Evolutionary conservation across 139 green algal genomes (phyloP).

Genomic region (Spirogloea muscicola): DNA sequence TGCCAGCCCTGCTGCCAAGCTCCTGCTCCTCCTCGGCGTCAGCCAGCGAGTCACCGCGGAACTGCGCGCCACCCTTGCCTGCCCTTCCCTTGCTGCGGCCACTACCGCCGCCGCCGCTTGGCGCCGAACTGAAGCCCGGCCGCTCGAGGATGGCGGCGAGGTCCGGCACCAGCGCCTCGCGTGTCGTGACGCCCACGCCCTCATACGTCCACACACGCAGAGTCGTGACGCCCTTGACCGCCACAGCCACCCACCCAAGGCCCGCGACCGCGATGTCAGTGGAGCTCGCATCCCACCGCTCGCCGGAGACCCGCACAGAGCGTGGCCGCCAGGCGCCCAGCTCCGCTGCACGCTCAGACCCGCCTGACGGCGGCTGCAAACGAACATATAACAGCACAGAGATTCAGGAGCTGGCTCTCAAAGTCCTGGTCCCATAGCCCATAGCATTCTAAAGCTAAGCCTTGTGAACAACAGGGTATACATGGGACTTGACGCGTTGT

Average conservation of each 20-base stretch:
- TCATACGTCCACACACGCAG: slow-evolving; percentile 77
- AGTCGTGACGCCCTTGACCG: slow-evolving; percentile 61
- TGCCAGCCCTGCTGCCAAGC: not conserved
- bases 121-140: slow-evolving; percentile 67
- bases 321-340: slow-evolving; percentile 52
- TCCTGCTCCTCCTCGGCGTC: not conserved
- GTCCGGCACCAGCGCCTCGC: slow-evolving; percentile 79
- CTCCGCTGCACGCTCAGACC: slow-evolving; percentile 31
- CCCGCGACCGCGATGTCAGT: slow-evolving; percentile 57
- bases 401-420: not conserved
- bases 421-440: not conserved
- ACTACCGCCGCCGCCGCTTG: not conserved
- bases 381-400: not conserved
- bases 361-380: slow-evolving; percentile 6
- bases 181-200: slow-evolving; percentile 74
- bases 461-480: not conserved
- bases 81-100: not conserved
- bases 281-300: slow-evolving; percentile 41
- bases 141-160: slow-evolving; percentile 67
- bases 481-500: not conserved
- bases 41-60: no score
- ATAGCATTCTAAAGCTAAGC: not conserved
- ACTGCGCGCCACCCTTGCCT: no score
- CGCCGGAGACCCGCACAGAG: slow-evolving; percentile 57
- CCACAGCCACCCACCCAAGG: slow-evolving; percentile 87